Evolutionary conservation across 768 basidiomycete genomes (phyloP), one percentile per base, ranked within the genome.

Genomic region (Lentinula aciculospora): DNA sequence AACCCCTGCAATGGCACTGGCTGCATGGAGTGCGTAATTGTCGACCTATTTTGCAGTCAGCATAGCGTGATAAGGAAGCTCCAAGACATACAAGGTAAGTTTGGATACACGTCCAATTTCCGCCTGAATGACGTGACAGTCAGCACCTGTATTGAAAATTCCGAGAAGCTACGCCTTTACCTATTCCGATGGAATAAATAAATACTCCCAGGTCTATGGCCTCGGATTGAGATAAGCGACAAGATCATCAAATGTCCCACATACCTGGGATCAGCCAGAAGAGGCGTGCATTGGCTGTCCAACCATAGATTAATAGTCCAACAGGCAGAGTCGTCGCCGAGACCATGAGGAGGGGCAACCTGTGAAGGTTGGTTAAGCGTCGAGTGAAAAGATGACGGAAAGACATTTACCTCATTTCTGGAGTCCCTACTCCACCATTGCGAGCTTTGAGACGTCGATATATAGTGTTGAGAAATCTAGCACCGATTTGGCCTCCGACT

Each of bases 21-120:
- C 80, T 9, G 81, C 79, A 64, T 90, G 85, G 37, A 89, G 81
- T 10, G 92, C 87, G 68, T 94, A 94, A 64, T 85, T 89, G 70
- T 92, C 90, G 51, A 93, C 84, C 71, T 93, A 83, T 59, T 46
- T 64, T 60, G 57, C 61, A 42, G 21, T 12, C 12, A 58, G 25
- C 17, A 8, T 27, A 21, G 32, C 42, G 51, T 32, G 44, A 32
- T 4, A 29, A 58, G 6, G 13, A 3, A 0, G 28, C 37, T 12
- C 27, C 28, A 0, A 66, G 59, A 58, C 79, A 67, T 48, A 86
- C 79, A 46, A 84, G 68, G 53, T 86, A 86, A 12, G 81, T 79
- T 62, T 84, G 81, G 29, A 83, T 79, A 42, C 73, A 74, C n/a
- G 71, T 72, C 71, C 71, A 72, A 54, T 74, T 72, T 45, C 68